Conservation (phyloP, 129 eudicot genomes). For the Flaveria linearis region DNA sequence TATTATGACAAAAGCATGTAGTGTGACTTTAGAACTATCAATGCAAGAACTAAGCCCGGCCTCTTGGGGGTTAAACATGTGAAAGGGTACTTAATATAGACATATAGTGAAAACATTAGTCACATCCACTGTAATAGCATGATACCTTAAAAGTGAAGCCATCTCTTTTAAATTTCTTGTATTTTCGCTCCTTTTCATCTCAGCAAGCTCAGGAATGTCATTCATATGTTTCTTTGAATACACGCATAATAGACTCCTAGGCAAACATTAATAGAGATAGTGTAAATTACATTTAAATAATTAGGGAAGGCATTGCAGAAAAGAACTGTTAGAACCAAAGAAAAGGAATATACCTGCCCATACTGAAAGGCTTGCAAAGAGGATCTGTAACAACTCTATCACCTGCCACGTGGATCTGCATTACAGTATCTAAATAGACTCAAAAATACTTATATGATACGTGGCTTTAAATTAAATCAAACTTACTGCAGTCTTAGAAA, state of each 20-base stretch:
- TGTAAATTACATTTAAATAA: neutral
- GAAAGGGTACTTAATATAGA: neutral
- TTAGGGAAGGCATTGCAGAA: conserved; percentile 15
- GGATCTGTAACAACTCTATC: conserved; percentile 96
- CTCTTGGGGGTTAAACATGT: neutral
- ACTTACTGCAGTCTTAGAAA: conserved; percentile 72
- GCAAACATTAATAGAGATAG: neutral
- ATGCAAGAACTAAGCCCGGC: neutral
- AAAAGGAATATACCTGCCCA: conserved; percentile 67
- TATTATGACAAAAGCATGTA: neutral
- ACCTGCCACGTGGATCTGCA: conserved; percentile 91
- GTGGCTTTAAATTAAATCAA: neutral
- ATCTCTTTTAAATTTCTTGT: conserved; percentile 85
- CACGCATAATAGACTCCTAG: conserved; percentile 52
- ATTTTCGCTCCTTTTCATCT: conserved; percentile 82
- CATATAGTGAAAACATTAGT: no score
- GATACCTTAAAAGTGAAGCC: conserved; percentile 86
- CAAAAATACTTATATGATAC: conserved; percentile 14
- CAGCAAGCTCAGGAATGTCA: conserved; percentile 51
- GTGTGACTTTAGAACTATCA: neutral
- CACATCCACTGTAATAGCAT: neutral
- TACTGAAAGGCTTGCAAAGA: conserved; percentile 97
- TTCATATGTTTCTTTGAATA: conserved; percentile 73
- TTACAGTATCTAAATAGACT: conserved; percentile 22
- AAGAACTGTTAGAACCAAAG: neutral